phyloP scores from a whole-genome alignment of 139 green algal species.

The Axilococcus clingmanii region DNA sequence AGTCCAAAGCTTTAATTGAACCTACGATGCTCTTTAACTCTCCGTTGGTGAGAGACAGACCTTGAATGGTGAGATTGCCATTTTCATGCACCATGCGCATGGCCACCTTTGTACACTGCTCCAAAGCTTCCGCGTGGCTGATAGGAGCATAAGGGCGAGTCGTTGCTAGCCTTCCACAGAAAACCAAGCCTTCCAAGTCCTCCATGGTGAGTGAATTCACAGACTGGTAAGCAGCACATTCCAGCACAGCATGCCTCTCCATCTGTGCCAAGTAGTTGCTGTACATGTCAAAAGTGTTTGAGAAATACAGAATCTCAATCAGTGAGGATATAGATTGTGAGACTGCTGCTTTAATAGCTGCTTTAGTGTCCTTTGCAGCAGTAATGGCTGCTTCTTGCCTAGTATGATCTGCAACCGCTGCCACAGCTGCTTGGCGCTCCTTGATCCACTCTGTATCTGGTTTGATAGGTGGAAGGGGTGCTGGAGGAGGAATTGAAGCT shows the following conservation, averaged over 20 bases:
- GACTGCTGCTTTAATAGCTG: background rate
- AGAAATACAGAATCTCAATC: conserved; percentile 16
- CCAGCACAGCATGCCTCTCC: conserved; percentile 1
- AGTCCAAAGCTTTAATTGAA: background rate
- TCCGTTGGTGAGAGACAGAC: background rate
- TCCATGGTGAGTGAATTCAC: conserved; percentile 7
- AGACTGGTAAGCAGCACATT: conserved; percentile 6
- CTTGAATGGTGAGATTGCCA: background rate
- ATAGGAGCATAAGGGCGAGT: conserved; percentile 3
- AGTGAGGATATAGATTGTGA: conserved; percentile 10
- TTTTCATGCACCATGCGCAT: background rate
- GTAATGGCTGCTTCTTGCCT: conserved; percentile 3
- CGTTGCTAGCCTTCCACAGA: conserved; percentile 12
- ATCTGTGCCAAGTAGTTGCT: conserved; percentile 6
- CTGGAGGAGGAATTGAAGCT: background rate
- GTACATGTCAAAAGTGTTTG: conserved; percentile 4
- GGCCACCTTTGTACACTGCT: conserved; percentile 21
- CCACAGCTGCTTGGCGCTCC: conserved; percentile 13
- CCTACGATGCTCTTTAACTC: background rate
- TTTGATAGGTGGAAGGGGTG: conserved; percentile 4
- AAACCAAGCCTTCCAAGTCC: conserved; percentile 6
- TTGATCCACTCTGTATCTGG: conserved; percentile 9
- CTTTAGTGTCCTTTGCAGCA: conserved; percentile 4
- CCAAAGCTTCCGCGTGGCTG: conserved; percentile 16
- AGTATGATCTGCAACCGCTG: no score